phyloP scores from a whole-genome alignment of 2,329 filamentous ascomycete genomes.

The Knufia fluminis region DNA sequence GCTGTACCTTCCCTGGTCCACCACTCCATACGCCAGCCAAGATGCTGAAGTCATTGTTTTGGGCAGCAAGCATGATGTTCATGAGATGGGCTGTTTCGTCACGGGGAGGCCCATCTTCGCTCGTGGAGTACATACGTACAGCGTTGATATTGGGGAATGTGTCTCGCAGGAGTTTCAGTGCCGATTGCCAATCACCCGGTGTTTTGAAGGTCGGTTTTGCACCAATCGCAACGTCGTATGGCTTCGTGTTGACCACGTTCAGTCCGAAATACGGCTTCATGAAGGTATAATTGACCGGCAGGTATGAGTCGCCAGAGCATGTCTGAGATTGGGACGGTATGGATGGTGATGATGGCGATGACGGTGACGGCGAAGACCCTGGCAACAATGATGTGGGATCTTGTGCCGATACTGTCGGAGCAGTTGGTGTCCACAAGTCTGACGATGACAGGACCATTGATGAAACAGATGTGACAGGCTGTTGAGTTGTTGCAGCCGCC shows the following conservation, averaged over 20 bases:
- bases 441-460: background rate
- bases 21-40: constrained; percentile 6
- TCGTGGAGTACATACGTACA: constrained; percentile 6
- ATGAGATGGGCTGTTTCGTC: background rate
- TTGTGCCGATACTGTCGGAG: background rate
- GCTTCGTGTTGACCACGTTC: constrained; percentile 5
- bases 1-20: background rate
- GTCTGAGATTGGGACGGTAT: too few relatives aligned
- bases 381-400: background rate
- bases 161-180: background rate
- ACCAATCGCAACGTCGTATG: background rate
- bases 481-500: too few relatives aligned
- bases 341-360: background rate
- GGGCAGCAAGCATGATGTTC: background rate
- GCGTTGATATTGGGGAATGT: constrained; percentile 1
- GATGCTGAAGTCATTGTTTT: constrained; percentile 1
- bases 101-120: background rate
- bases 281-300: background rate
- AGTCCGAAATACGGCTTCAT: background rate
- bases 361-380: background rate
- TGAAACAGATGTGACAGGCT: background rate
- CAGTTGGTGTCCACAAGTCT: background rate
- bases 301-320: background rate
- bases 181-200: constrained; percentile 1
- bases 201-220: background rate